These are phyloP conservation scores for Rhinocladiella similis DNA, from an alignment of 2,329 filamentous ascomycete genomes.

Conservation along the genomic window DNA sequence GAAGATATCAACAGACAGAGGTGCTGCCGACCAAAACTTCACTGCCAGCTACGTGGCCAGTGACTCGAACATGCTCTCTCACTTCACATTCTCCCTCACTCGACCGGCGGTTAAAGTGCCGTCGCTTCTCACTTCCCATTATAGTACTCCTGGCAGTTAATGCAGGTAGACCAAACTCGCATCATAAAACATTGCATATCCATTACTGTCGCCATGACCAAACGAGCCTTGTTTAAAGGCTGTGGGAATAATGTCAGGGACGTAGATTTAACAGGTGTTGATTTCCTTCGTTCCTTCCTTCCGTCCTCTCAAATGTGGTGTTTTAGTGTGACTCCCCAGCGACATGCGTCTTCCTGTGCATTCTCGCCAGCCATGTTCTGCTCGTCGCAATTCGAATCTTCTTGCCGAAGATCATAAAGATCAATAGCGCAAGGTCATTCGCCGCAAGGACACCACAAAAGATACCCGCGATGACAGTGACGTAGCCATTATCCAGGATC, in stretches of 20 bases:
- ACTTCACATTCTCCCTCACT: no score
- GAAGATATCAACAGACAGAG: neutral
- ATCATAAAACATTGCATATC: no score
- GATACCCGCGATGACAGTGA: conserved; percentile 52
- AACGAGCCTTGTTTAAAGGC: neutral
- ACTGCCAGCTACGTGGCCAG: neutral
- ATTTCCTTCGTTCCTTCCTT: no score
- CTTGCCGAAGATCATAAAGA: conserved; percentile 56
- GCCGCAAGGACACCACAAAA: conserved; percentile 51
- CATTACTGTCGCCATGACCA: neutral
- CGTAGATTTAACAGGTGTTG: no score
- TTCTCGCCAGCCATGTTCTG: conserved; percentile 49
- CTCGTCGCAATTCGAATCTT: conserved; percentile 48
- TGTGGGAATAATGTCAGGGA: no score
- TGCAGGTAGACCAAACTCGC: no score
- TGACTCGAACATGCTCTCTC: neutral
- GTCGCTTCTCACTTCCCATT: no score
- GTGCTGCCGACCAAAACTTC: neutral
- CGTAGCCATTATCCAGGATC: conserved; percentile 52
- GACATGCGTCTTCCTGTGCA: conserved; percentile 42
- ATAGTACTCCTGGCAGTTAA: no score
- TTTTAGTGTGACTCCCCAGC: conserved; percentile 35
- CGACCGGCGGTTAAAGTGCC: no score
- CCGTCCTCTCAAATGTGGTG: neutral
- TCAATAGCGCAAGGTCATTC: conserved; percentile 51